Evolutionary conservation across 2,329 filamentous ascomycete species (phyloP), one percentile per base, ranked within the genome.

Genomic region (Talaromyces sp.): DNA sequence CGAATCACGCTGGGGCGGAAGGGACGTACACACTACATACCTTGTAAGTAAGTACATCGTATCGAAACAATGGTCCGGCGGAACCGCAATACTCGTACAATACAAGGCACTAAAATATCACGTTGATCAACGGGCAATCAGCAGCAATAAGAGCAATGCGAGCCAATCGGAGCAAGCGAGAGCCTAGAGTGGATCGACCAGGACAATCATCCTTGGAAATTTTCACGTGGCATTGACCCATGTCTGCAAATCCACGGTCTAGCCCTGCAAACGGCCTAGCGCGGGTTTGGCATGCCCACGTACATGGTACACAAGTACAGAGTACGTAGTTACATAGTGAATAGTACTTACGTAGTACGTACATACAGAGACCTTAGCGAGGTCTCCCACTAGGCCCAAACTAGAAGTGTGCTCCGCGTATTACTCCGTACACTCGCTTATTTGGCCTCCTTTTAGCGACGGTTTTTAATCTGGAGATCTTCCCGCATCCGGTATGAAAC

Each of bases 141-240:
- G 12, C 48, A 52, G 25, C 11, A 48, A 48, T 48, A 28, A n/a
- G 50, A 23, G 8, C 11, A 39, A 21, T 25, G 12, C 54, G 21
- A 56, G 9, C 54, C 54, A 57, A 57, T 57, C 35, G 54, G 54
- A 57, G 18, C 18, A n/a, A 16, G 18, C 8, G 1, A 25, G 14
- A 1, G 7, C 6, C 54, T 1, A 6, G 9, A 28, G 23, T 56
- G 54, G 35, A 42, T 31, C 54, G 11, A 11, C 31, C 18, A 56
- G 6, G 52, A 39, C 33, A 56, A 39, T 35, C 52, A 56, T 56
- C n/a, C 31, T 56, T 35, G 52, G 33, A 6, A 16, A 12, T 56
- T 56, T 37, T 56, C 54, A 57, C 35, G 54, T 57, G 54, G 54
- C 54, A 42, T 37, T 37, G 54, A 56, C 54, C 52, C 54, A 56